Evolutionary conservation across 2,329 filamentous ascomycete genomes (phyloP).

Genomic region (Cladosporium sp.): DNA sequence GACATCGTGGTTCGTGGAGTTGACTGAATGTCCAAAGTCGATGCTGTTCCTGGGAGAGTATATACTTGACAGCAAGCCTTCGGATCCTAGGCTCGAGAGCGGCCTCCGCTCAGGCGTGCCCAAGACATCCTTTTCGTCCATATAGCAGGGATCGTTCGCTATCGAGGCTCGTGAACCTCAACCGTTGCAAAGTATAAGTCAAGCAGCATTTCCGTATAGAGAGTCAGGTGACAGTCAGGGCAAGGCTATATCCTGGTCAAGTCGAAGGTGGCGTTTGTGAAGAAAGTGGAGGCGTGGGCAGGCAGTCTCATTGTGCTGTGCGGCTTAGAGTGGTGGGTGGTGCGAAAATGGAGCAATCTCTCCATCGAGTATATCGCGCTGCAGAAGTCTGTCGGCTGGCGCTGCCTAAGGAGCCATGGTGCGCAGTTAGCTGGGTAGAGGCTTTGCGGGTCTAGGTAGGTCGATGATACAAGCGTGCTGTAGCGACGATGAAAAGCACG

Average conservation of each 20-base stretch:
- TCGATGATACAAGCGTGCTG: background rate
- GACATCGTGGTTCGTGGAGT: background rate
- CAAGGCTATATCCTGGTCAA: slow-evolving; percentile 1
- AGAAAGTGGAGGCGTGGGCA: slow-evolving; percentile 14
- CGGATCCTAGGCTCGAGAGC: slow-evolving; percentile 26
- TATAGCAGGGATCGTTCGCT: slow-evolving; percentile 19
- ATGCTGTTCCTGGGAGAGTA: slow-evolving; percentile 10
- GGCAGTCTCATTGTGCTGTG: slow-evolving; percentile 1
- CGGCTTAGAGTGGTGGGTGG: background rate
- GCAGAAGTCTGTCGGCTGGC: background rate
- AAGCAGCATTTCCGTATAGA: slow-evolving; percentile 13
- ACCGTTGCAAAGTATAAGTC: slow-evolving; percentile 1
- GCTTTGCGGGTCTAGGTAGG: slow-evolving; percentile 6
- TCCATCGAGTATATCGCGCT: slow-evolving; percentile 6
- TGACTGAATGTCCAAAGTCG: background rate
- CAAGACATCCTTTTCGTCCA: slow-evolving; percentile 32
- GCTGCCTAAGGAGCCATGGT: slow-evolving; percentile 8
- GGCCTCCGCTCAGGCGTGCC: slow-evolving; percentile 32
- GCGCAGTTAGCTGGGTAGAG: background rate
- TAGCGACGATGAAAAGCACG: slow-evolving; percentile 4
- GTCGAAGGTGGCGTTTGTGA: slow-evolving; percentile 16
- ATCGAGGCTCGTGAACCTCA: background rate
- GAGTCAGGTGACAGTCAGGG: background rate
- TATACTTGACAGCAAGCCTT: slow-evolving; percentile 2
- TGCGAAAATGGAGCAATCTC: background rate